Evolutionary conservation across 2,329 filamentous ascomycete genomes (phyloP).

Genomic region (Nothomitra cinnamomea): DNA sequence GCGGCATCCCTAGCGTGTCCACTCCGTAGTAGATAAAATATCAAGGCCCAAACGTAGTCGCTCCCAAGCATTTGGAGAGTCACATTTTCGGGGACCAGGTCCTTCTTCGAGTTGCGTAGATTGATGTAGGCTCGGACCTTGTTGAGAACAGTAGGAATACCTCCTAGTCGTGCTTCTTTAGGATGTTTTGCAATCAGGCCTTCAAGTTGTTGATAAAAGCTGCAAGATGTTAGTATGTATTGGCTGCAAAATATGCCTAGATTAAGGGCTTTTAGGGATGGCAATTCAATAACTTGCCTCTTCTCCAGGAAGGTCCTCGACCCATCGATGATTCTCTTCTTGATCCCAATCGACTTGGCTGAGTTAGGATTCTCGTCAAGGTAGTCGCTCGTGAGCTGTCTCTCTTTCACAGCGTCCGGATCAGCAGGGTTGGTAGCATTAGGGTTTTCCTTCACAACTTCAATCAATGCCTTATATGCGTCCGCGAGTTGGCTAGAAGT

Average conservation of each 20-base stretch:
- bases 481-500: conserved; percentile 61
- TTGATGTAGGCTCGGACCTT: conserved; percentile 89
- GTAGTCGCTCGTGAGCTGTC: conserved; percentile 61
- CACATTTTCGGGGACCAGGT: conserved; percentile 64
- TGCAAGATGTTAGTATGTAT: conserved; percentile 3
- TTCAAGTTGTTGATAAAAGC: conserved; percentile 63
- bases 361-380: conserved; percentile 57
- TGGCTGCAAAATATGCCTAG: not conserved
- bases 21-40: conserved; percentile 79
- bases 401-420: conserved; percentile 51
- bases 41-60: conserved; percentile 83
- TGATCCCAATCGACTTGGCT: conserved; percentile 44
- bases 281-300: conserved; percentile 21
- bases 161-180: conserved; percentile 75
- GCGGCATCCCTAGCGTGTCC: conserved; percentile 74
- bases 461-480: conserved; percentile 65
- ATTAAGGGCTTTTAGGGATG: not conserved
- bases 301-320: conserved; percentile 67
- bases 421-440: conserved; percentile 41
- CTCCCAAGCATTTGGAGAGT: conserved; percentile 64
- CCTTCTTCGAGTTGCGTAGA: conserved; percentile 60
- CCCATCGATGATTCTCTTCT: conserved; percentile 64
- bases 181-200: conserved; percentile 65
- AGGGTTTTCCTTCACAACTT: conserved; percentile 58
- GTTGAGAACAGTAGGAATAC: conserved; percentile 71